Percentiles rank a stretch among this genome's conserved stretches.
phyloP scores from a whole-genome alignment of 345 rosid species.

The Arabidopsis suecica region DNA sequence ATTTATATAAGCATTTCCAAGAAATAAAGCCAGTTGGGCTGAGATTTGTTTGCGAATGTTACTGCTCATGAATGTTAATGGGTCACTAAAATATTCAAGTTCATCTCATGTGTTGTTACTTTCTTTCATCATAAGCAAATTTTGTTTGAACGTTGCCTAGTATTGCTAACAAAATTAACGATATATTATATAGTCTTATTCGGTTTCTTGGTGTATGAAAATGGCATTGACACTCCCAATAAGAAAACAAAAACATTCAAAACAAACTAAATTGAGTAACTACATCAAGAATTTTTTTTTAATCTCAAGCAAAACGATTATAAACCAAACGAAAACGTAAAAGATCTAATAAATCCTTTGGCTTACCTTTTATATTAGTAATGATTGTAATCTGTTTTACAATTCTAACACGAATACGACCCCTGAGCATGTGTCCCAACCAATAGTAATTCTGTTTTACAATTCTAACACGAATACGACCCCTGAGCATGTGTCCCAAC shows the following conservation, averaged over 20 bases:
- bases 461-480: constrained; percentile 15
- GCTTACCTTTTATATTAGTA: neutral
- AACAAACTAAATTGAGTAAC: no score
- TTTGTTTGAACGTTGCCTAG: neutral
- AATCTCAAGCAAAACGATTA: neutral
- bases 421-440: constrained; percentile 36
- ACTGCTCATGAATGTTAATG: constrained; percentile 29
- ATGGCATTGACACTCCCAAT: no score
- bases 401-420: constrained; percentile 14
- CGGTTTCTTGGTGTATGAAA: no score
- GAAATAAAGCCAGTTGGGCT: constrained; percentile 23
- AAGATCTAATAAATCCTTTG: neutral
- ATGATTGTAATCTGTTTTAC: neutral
- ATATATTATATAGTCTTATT: neutral
- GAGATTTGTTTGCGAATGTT: constrained; percentile 7
- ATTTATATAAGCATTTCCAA: neutral
- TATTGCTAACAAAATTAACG: neutral
- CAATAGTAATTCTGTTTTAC: neutral
- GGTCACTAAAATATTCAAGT: constrained; percentile 4
- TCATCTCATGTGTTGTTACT: constrained; percentile 13
- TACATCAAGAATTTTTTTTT: no score
- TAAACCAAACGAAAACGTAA: neutral
- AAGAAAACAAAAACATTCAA: no score
- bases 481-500: constrained; percentile 36
- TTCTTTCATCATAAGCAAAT: neutral